Evolutionary conservation across 2,329 filamentous ascomycete species (phyloP), one percentile per base, ranked within the genome.

Genomic region (Aspergillus intermedius): DNA sequence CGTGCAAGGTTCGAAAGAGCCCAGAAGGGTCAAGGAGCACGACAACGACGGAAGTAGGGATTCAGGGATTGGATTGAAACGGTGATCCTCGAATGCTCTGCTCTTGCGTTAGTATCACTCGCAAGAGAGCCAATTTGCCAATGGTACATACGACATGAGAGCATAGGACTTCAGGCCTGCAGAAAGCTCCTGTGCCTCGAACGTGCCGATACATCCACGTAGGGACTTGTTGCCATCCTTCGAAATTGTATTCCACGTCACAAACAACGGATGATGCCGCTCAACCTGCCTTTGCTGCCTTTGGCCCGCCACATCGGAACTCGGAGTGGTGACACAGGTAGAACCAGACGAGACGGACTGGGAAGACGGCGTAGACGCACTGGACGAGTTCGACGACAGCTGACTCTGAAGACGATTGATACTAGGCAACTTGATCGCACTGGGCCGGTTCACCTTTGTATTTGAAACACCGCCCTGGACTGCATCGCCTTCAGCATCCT

Each of bases 201-300:
- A 98, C 2, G 91, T 98, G 58, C 93, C 93, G 64, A 98, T 97
- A 75, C 93, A 98, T 51, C 93, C 93, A 51, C 93, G 85, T 39
- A 98, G 80, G 21, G 79, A 80, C 65, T 84, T 83, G 55, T 82
- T 72, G 23, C 82, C 79, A 46, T 66, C 74, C 59, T 75, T 68
- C 6, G 79, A 82, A 47, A 89, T 59, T 0, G 81, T 88, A 72
- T 96, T 95, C 91, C 91, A 97, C 6, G 91, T 95, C 42, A 98
- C 88, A 66, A 97, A 97, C 35, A 97, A 78, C 0, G 91, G 91
- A 53, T 84, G 82, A 39, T 80, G 77, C 49, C 58, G 59, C 10
- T 63, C 59, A 70, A 69, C 58, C 69, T 63, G 52, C 57, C 54
- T 56, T 51, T 55, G 60, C 61, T 51, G 63, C 22, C 51, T 49